A percentile compares a stretch with the other conserved stretches of the same genome.
phyloP scores from a whole-genome alignment of 176 grass and related monocot species.

The Phyllostachys edulis region DNA sequence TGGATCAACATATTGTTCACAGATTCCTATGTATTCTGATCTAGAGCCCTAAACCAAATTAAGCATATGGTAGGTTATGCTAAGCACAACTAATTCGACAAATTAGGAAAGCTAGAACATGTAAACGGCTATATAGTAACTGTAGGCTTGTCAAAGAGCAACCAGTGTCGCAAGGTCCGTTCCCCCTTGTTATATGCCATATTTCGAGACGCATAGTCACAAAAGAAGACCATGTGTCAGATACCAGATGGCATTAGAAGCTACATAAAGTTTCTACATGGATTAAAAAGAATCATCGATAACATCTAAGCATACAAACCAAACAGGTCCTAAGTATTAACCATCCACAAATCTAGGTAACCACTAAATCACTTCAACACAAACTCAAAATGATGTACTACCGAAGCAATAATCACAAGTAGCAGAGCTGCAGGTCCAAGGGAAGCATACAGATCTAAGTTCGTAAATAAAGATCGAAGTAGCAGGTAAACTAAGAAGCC shows the following conservation, averaged over 20 bases:
- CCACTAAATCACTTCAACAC: too few relatives aligned
- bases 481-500: neutral
- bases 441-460: neutral
- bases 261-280: too few relatives aligned
- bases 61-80: neutral
- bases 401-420: neutral
- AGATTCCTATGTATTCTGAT: neutral
- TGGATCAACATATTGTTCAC: neutral
- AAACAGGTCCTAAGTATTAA: too few relatives aligned
- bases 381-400: neutral
- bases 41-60: neutral
- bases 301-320: neutral
- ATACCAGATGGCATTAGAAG: neutral
- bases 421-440: neutral
- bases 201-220: neutral
- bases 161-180: conserved; percentile 13
- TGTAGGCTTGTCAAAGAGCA: neutral
- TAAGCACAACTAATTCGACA: neutral
- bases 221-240: conserved; percentile 2
- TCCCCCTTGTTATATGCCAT: conserved; percentile 16
- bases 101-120: neutral
- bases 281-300: neutral
- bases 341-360: too few relatives aligned
- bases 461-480: neutral
- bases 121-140: conserved; percentile 22